Evolutionary conservation across 73 alveolate species (phyloP).

Genomic region (Tetrahymena elliotti): DNA sequence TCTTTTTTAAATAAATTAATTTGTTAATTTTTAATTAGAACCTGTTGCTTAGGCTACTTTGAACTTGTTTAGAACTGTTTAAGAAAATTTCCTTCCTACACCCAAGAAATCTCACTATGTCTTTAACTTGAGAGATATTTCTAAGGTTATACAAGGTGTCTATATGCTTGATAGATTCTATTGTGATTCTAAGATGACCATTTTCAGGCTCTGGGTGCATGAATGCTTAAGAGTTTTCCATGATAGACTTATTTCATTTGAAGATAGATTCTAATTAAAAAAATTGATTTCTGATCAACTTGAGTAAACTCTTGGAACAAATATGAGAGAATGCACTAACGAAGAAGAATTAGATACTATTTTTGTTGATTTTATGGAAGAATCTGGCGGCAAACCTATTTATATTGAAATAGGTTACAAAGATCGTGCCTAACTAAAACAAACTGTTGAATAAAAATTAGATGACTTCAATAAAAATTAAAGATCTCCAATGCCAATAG

Average conservation of each 20-base stretch:
- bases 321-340: conserved; percentile 70
- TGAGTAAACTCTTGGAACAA: conserved; percentile 67
- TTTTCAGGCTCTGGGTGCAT: conserved; percentile 93
- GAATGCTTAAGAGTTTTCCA: conserved; percentile 93
- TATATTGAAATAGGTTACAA: conserved; percentile 76
- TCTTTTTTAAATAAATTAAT: conserved; percentile 10
- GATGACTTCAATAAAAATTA: conserved; percentile 76
- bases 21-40: neutral
- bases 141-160: conserved; percentile 93
- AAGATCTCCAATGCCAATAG: conserved; percentile 83
- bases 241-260: conserved; percentile 85
- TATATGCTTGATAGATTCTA: conserved; percentile 75
- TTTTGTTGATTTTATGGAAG: conserved; percentile 65
- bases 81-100: conserved; percentile 83
- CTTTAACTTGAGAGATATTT: conserved; percentile 96
- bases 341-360: conserved; percentile 58
- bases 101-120: conserved; percentile 97
- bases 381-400: conserved; percentile 42
- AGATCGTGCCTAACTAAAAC: conserved; percentile 56
- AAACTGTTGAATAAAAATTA: conserved; percentile 66
- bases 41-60: conserved; percentile 38
- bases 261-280: conserved; percentile 75
- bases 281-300: conserved; percentile 57
- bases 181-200: conserved; percentile 91
- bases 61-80: conserved; percentile 13